Conservation (phyloP, 257 asterid genomes). For the Nicotiana otophora region DNA sequence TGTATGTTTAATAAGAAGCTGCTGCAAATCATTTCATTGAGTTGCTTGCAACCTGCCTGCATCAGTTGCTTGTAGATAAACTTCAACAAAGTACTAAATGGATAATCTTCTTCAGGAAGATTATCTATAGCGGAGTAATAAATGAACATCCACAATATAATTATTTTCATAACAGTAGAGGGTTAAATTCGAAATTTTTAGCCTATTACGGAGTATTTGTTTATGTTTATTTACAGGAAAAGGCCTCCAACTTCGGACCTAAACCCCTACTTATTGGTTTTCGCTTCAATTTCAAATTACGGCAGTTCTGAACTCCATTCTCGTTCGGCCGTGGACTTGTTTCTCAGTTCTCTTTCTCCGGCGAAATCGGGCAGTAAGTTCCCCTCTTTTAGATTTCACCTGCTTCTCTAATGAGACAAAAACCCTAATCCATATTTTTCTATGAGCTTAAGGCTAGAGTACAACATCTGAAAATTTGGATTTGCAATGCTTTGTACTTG, state of each 20-base stretch:
- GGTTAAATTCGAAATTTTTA: no score
- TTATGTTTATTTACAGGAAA: not conserved
- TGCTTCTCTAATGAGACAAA: not conserved
- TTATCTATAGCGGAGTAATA: no score
- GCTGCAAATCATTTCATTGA: no score
- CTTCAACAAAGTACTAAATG: no score
- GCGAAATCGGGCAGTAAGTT: not conserved
- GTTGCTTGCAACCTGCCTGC: no score
- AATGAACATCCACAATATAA: no score
- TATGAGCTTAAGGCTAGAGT: not conserved
- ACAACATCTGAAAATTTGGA: not conserved
- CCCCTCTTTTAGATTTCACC: not conserved
- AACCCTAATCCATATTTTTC: not conserved
- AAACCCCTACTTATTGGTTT: no score
- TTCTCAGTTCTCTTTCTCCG: not conserved
- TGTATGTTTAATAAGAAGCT: no score
- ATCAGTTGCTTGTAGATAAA: no score
- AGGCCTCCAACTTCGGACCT: not conserved
- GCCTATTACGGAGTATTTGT: no score
- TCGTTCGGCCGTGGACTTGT: not conserved
- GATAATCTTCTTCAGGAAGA: no score
- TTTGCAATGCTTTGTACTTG: not conserved
- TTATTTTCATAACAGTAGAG: no score
- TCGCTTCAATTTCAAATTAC: not conserved
- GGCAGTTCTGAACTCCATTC: not conserved